A percentile compares a stretch with the other conserved stretches of the same genome.
phyloP scores from a whole-genome alignment of 352 stramenopile genomes.

The Phytopythium ostracodes region DNA sequence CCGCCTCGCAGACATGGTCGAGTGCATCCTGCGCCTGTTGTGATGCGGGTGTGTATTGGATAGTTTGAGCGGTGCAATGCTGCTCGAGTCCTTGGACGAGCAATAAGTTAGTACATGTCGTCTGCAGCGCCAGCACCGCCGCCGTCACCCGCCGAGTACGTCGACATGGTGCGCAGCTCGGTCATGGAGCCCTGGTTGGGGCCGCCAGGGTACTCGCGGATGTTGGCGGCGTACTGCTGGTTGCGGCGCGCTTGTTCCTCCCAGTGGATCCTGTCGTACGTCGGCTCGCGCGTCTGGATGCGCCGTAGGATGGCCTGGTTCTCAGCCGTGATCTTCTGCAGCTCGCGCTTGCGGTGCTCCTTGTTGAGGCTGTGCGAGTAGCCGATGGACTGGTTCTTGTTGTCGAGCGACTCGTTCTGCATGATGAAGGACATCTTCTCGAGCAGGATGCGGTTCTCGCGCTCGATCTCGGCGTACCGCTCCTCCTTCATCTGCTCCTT shows the following conservation, averaged over 20 bases:
- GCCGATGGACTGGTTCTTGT: conserved; percentile 75
- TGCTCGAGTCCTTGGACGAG: not conserved
- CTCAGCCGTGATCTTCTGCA: conserved; percentile 84
- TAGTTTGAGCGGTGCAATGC: not conserved
- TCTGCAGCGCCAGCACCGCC: conserved; percentile 23
- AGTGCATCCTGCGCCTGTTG: conserved; percentile 32
- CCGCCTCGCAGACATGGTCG: conserved; percentile 46
- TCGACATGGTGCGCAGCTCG: conserved; percentile 51
- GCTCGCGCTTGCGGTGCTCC: conserved; percentile 69
- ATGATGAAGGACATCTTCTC: conserved; percentile 98
- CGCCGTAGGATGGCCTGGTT: conserved; percentile 86
- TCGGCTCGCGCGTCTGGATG: conserved; percentile 89
- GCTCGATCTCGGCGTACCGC: conserved; percentile 92
- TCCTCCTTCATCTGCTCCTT: conserved; percentile 97
- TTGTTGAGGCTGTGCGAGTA: conserved; percentile 87
- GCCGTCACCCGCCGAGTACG: conserved; percentile 27
- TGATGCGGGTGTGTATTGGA: conserved; percentile 9
- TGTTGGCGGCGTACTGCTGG: conserved; percentile 84
- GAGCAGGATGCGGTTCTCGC: conserved; percentile 95
- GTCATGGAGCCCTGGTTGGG: conserved; percentile 33
- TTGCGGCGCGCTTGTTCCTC: conserved; percentile 85
- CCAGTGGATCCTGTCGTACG: conserved; percentile 89
- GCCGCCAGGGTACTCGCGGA: conserved; percentile 75
- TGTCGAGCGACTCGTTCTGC: conserved; percentile 84
- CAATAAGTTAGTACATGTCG: conserved; percentile 32